A percentile compares a stretch with the other conserved stretches of the same genome.
Evolutionary conservation across 495 filamentous ascomycete genomes (phyloP).

Genomic region (Penicillium pulvis): DNA sequence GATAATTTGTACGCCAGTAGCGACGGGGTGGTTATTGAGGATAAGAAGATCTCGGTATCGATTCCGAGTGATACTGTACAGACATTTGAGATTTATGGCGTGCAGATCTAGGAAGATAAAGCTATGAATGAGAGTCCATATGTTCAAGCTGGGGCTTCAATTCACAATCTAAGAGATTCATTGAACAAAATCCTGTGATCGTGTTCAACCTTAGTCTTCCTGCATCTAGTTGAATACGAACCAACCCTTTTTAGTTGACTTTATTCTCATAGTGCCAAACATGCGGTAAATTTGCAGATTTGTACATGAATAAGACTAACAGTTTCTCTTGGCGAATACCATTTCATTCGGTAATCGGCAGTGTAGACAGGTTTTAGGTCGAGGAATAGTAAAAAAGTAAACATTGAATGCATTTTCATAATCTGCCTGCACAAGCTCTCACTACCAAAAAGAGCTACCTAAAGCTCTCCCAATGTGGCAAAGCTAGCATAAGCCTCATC

Average conservation of each 20-base stretch:
- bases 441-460: background rate
- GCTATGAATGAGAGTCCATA: background rate
- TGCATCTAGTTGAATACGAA: no score
- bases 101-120: background rate
- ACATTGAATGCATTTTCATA: background rate
- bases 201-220: no score
- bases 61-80: constrained; percentile 13
- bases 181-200: no score
- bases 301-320: background rate
- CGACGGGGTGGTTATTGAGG: constrained; percentile 3
- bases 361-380: no score
- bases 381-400: no score
- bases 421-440: background rate
- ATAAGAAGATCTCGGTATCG: constrained; percentile 7
- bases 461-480: constrained; percentile 33
- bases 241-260: background rate
- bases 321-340: background rate
- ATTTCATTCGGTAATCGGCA: background rate
- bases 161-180: no score
- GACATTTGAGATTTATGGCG: constrained; percentile 16
- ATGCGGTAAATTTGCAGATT: background rate
- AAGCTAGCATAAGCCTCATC: constrained; percentile 37
- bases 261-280: background rate
- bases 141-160: no score
- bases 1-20: constrained; percentile 10